Percentiles rank a stretch among this genome's conserved stretches.
These are phyloP conservation scores for Yarrowia sp. DNA, from an alignment of 805 yeast genomes.

Conservation along the genomic window DNA sequence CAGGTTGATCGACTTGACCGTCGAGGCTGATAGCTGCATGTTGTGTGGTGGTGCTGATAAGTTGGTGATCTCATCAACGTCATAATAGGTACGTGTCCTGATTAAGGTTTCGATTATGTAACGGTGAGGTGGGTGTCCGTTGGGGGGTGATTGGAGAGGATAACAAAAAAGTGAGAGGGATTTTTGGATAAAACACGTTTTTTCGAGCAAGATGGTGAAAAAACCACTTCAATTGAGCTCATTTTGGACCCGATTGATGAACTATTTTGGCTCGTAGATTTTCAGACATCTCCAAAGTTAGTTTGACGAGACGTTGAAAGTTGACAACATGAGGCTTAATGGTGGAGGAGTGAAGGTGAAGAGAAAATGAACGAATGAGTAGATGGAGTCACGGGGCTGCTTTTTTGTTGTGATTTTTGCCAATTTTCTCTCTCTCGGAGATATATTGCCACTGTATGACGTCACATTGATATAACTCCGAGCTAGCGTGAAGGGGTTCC, in stretches of 20 bases:
- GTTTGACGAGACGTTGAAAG: not conserved
- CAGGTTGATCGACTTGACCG: constrained; percentile 30
- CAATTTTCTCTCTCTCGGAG: no score
- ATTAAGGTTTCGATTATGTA: constrained; percentile 20
- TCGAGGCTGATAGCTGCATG: constrained; percentile 26
- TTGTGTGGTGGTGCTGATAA: constrained; percentile 4
- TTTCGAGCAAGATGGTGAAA: no score
- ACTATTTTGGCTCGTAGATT: not conserved
- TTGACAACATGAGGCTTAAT: not conserved
- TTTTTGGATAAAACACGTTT: no score
- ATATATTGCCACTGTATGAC: no score
- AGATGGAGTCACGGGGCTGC: no score
- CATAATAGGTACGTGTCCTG: constrained; percentile 22
- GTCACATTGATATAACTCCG: no score
- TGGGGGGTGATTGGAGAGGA: not conserved
- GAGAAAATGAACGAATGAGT: not conserved
- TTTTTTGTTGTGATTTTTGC: no score
- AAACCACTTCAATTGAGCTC: not conserved
- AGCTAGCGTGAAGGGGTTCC: no score
- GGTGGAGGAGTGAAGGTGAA: not conserved
- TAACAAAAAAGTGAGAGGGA: no score
- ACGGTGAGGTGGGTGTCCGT: not conserved
- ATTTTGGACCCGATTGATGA: not conserved
- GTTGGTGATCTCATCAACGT: not conserved
- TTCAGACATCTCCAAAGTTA: not conserved